Evolutionary conservation across 495 filamentous ascomycete genomes (phyloP).

Genomic region (Neurospora hispaniola): DNA sequence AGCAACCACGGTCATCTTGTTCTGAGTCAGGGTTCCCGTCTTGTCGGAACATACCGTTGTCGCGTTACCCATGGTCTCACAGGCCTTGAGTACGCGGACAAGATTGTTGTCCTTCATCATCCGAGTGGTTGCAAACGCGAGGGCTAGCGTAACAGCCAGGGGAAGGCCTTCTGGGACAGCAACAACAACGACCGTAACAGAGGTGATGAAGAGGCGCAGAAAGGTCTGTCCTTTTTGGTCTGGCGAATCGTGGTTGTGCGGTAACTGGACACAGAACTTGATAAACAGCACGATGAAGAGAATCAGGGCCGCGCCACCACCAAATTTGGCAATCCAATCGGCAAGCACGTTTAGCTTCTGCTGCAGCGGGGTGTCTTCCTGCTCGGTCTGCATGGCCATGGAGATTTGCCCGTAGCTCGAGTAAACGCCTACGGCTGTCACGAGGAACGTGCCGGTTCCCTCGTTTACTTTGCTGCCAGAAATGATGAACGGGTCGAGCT

Average conservation of each 20-base stretch:
- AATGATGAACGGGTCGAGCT: constrained; percentile 88
- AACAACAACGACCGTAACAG: constrained; percentile 92
- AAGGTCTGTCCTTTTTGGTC: constrained; percentile 78
- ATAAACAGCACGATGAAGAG: constrained; percentile 85
- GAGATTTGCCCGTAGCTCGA: constrained; percentile 85
- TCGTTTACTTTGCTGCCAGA: constrained; percentile 89
- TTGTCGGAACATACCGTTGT: constrained; percentile 96
- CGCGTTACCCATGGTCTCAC: constrained; percentile 96
- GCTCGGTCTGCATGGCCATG: constrained; percentile 84
- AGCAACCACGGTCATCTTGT: constrained; percentile 82
- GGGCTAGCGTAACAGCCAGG: constrained; percentile 81
- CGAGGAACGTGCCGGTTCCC: constrained; percentile 76
- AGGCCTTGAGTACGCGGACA: constrained; percentile 79
- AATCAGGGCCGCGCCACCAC: constrained; percentile 69
- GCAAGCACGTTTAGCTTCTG: constrained; percentile 82
- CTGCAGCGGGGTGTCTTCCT: constrained; percentile 85
- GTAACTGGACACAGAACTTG: constrained; percentile 67
- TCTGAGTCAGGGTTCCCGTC: constrained; percentile 89
- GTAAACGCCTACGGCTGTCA: constrained; percentile 77
- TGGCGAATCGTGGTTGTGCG: constrained; percentile 38
- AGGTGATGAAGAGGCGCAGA: constrained; percentile 87
- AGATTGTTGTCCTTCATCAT: constrained; percentile 96
- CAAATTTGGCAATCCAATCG: constrained; percentile 86
- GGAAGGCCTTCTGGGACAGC: constrained; percentile 94
- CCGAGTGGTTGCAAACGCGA: constrained; percentile 90